Evolutionary conservation across 768 basidiomycete genomes (phyloP), one percentile per base, ranked within the genome.

Genomic region (Pholiota microspora): DNA sequence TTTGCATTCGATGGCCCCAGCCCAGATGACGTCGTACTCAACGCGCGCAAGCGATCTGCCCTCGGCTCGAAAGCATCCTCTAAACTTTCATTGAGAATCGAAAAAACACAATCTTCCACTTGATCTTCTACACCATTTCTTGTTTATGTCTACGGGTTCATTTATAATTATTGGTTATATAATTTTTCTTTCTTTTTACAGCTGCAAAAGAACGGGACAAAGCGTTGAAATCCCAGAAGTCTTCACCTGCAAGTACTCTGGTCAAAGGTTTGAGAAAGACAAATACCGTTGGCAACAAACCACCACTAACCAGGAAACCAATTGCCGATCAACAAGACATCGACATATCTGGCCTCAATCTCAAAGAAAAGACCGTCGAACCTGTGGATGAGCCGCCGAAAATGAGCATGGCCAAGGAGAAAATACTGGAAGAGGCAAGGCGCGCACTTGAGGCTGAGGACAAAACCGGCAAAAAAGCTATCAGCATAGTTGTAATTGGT

Each of bases 401-500:
- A 62, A 71, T 89, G 54, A 80, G 74, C 18, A 75, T 91, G 59
- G 86, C 89, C 12, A 77, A 81, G 55, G 94, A 91, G 67, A 95
- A 89, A 67, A 69, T 98, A 40, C 64, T 98, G 4, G 88, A 91
- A 61, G 91, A 96, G 69, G 93, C 87, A 0, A 81, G 69, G 57
- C 76, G 73, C 49, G 73, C 71, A 3, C 66, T 88, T 27, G 77
- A 79, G 23, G 70, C 66, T 2, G 70, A 79, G 54, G 75, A 71
- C 18, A 73, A 76, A 55, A 76, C 76, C 34, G 75, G 72, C 44
- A 93, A 85, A 70, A 88, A 84, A 62, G 81, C 78, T 10, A 73
- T 98, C 47, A 95, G 88, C 67, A 73, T 99, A 61, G 89, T 98
- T 24, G 93, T 99, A 42, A 88, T 99, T 38, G 97, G 96, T 96